These are phyloP conservation scores for Fusarium sp. DNA, from an alignment of 2,329 filamentous ascomycete species.

Conservation along the genomic window DNA sequence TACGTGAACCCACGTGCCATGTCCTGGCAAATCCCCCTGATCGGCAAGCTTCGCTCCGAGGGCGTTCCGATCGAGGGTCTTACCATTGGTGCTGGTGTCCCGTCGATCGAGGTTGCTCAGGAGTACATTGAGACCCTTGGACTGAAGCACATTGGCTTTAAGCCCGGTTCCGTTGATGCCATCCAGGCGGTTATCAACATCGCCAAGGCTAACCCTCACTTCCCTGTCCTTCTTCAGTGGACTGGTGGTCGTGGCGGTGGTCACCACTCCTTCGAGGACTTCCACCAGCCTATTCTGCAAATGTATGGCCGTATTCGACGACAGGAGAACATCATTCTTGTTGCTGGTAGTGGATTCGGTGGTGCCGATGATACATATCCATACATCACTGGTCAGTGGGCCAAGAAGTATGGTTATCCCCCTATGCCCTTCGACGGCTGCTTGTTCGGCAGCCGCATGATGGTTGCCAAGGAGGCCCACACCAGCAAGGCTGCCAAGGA, in stretches of 20 bases:
- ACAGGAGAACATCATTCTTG: slow-evolving; percentile 87
- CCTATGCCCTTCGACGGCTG: slow-evolving; percentile 96
- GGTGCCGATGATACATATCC: slow-evolving; percentile 92
- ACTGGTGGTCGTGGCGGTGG: slow-evolving; percentile 94
- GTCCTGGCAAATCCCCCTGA: slow-evolving; percentile 91
- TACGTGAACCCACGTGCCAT: slow-evolving; percentile 93
- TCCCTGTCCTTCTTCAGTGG: slow-evolving; percentile 96
- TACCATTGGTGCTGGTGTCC: slow-evolving; percentile 93
- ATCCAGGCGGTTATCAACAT: slow-evolving; percentile 95
- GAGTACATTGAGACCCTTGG: slow-evolving; percentile 95
- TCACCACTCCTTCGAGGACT: slow-evolving; percentile 95
- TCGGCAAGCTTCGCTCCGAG: slow-evolving; percentile 84
- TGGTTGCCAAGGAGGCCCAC: slow-evolving; percentile 93
- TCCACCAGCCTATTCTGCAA: slow-evolving; percentile 90
- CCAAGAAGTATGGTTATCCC: slow-evolving; percentile 88
- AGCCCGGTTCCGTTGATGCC: slow-evolving; percentile 89
- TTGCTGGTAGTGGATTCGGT: slow-evolving; percentile 94
- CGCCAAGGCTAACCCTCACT: slow-evolving; percentile 91
- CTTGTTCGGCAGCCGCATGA: slow-evolving; percentile 92
- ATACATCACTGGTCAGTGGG: slow-evolving; percentile 91
- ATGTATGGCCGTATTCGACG: slow-evolving; percentile 93
- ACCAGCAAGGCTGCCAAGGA: slow-evolving; percentile 91
- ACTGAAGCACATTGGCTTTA: slow-evolving; percentile 94
- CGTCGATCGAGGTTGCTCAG: slow-evolving; percentile 92
- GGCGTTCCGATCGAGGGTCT: slow-evolving; percentile 93